Evolutionary conservation across 352 stramenopile species (phyloP).

Genomic region (Phytopythium helicoides): DNA sequence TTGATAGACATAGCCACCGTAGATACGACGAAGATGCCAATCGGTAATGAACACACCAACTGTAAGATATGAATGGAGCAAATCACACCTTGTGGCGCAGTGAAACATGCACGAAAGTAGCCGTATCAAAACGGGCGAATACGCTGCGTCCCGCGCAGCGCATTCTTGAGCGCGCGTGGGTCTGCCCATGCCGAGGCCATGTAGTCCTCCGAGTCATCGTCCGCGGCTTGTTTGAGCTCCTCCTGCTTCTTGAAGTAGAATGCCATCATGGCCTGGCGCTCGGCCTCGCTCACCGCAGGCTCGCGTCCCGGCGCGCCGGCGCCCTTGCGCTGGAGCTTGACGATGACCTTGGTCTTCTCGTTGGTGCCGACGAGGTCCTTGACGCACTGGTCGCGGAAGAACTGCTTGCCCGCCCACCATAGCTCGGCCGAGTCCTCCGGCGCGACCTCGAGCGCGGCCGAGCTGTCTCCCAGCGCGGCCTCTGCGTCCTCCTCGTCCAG

Average conservation of each 20-base stretch:
- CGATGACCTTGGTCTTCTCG: conserved; percentile 93
- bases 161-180: conserved; percentile 92
- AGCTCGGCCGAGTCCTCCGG: conserved; percentile 86
- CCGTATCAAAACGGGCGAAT: conserved; percentile 72
- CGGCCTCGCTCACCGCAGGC: conserved; percentile 89
- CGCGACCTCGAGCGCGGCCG: conserved; percentile 76
- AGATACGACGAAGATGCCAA: too few relatives aligned
- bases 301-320: conserved; percentile 83
- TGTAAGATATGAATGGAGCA: too few relatives aligned
- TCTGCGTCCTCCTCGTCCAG: conserved; percentile 72
- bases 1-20: too few relatives aligned
- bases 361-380: conserved; percentile 93
- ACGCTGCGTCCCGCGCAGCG: conserved; percentile 85
- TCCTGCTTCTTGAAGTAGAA: conserved; percentile 94
- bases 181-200: conserved; percentile 93
- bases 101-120: not conserved
- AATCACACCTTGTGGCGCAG: too few relatives aligned
- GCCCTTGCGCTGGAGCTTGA: conserved; percentile 91
- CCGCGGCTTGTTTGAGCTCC: conserved; percentile 76
- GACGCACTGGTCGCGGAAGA: conserved; percentile 88
- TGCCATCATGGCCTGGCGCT: conserved; percentile 97
- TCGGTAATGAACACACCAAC: too few relatives aligned
- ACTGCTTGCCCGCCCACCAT: conserved; percentile 96
- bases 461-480: conserved; percentile 58
- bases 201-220: conserved; percentile 95